phyloP scores from a whole-genome alignment of 768 basidiomycete species.

The Mycena rosella region DNA sequence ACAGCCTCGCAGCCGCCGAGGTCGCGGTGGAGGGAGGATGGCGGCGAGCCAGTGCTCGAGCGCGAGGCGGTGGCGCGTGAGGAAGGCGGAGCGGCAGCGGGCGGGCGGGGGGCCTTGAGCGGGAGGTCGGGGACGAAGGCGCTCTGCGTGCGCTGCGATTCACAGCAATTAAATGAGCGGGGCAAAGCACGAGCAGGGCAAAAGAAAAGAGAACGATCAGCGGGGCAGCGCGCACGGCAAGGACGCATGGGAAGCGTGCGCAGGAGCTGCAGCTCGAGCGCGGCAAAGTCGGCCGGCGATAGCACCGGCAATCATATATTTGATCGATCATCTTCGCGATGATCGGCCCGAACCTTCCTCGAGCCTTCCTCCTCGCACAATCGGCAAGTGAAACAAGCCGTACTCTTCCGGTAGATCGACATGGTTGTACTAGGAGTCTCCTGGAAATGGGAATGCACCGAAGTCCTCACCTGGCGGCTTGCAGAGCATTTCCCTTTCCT shows the following conservation, averaged over 20 bases:
- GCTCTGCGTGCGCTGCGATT: slow-evolving; percentile 60
- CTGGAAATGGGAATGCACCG: no score
- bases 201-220: neutral
- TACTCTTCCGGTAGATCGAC: no score
- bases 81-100: slow-evolving; percentile 75
- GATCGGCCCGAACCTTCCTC: no score
- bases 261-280: slow-evolving; percentile 62
- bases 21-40: slow-evolving; percentile 79
- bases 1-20: slow-evolving; percentile 73
- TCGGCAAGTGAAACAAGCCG: no score
- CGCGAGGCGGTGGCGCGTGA: slow-evolving; percentile 69
- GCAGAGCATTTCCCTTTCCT: no score
- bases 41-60: slow-evolving; percentile 77
- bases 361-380: no score
- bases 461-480: no score
- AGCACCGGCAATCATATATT: no score
- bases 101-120: slow-evolving; percentile 77
- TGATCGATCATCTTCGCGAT: no score
- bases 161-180: no score
- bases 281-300: slow-evolving; percentile 72
- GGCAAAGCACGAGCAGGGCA: no score
- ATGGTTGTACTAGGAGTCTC: no score
- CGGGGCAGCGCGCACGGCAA: neutral
- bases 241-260: slow-evolving; percentile 65
- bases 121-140: slow-evolving; percentile 70